Conservation (phyloP, 208 protist species). For the Acanthamoeba lugdunensis region DNA sequence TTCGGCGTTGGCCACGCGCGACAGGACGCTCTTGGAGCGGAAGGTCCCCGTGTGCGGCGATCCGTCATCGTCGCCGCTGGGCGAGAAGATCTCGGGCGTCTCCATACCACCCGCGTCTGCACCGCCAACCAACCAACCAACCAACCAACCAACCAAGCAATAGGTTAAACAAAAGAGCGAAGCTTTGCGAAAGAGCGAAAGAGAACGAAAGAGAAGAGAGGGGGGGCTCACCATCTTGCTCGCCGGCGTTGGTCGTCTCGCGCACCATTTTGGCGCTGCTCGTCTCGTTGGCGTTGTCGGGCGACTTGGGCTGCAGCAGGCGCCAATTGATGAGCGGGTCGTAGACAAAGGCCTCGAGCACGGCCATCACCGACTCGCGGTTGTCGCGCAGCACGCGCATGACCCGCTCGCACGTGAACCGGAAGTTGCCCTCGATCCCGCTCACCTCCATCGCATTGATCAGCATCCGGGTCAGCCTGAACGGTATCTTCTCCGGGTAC, state of each 20-base stretch:
- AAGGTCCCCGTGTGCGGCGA: not conserved
- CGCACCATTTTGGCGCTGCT: not conserved
- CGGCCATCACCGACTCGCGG: constrained; percentile 97
- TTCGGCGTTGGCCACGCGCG: not conserved
- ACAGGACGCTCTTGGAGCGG: constrained; percentile 15
- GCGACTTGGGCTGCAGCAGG: constrained; percentile 86
- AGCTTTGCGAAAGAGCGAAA: no score
- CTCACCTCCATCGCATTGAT: constrained; percentile 96
- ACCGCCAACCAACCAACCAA: no score
- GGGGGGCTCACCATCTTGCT: not conserved
- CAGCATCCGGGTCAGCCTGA: constrained; percentile 98
- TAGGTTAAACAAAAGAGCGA: no score
- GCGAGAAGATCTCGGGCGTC: no score
- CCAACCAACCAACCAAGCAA: no score
- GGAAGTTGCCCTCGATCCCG: constrained; percentile 98
- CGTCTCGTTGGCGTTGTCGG: not conserved
- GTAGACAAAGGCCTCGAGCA: constrained; percentile 99
- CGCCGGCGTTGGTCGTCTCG: not conserved
- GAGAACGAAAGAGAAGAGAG: no score
- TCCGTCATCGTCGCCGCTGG: no score
- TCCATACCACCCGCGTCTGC: no score
- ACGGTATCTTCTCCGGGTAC: constrained; percentile 99
- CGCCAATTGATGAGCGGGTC: constrained; percentile 99
- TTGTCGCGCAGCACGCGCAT: constrained; percentile 96
- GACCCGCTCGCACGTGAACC: constrained; percentile 96